Evolutionary conservation across 2,329 filamentous ascomycete genomes (phyloP), one percentile per base, ranked within the genome.

Genomic region (Dichotomopilus funicola): DNA sequence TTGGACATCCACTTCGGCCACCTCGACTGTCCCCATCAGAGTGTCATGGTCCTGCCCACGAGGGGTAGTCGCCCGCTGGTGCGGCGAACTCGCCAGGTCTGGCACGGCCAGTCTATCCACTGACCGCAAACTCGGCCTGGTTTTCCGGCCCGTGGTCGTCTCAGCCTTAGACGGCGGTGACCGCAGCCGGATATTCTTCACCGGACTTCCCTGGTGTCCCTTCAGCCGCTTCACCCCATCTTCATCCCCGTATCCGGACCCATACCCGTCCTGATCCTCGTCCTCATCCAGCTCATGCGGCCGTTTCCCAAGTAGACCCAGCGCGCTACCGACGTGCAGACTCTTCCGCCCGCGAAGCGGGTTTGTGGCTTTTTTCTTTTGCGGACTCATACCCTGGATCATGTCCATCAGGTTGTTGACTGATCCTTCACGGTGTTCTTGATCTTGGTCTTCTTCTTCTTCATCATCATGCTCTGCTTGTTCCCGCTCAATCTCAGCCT

Each of bases 341-440:
- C 88, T 91, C 72, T 91, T 91, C 42, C 88, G 83, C 11, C 83
- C 83, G 54, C 78, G 83, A 6, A 88, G 62, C 5, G 72, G 70
- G 53, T 81, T 27, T 27, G 19, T 27, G 19, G 19, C 19, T 27
- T 27, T 27, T 27, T 27, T 85, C 68, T 89, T 89, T 70, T 88
- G 89, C 0, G 89, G 88, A 31, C 87, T 90, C 59, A 92, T 75
- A 55, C 82, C 87, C 58, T 87, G 79, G 58, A 92, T 92, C 81
- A 90, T 86, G 60, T 89, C 86, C 59, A 82, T 87, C 44, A 92
- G 72, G 59, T 83, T 27, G 19, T 27, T 89, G 38, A 84, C 70
- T 0, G 86, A 87, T 2, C 75, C 76, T 60, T 89, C 86, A 47
- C 76, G 79, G 37, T n/a, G n/a, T n/a, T 84, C 81, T 38, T 79